Evolutionary conservation across 257 asterid species (phyloP).

Genomic region (Mitragyna speciosa): DNA sequence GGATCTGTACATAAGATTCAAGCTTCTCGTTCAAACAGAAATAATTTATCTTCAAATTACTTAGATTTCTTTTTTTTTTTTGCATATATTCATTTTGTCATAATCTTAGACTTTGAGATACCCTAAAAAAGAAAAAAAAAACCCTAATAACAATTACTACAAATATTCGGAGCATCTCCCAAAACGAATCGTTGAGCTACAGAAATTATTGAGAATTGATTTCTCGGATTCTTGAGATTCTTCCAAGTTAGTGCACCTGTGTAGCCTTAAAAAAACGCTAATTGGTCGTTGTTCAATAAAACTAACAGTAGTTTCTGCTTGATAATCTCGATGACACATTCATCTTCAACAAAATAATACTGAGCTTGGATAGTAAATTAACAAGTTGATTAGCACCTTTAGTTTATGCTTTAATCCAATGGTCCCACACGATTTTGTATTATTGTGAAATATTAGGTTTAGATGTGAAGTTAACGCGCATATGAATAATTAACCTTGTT

Average conservation of each 20-base stretch:
- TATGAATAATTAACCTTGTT: background rate
- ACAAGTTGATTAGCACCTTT: background rate
- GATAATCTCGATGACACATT: conserved; percentile 9
- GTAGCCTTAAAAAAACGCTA: conserved; percentile 4
- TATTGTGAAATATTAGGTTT: background rate
- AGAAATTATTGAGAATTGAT: conserved; percentile 1
- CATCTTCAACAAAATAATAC: conserved; percentile 9
- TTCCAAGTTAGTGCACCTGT: background rate
- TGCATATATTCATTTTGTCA: background rate
- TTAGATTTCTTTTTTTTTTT: too few species aligned
- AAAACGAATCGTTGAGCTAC: background rate
- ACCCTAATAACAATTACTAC: background rate
- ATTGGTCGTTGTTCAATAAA: conserved; percentile 11
- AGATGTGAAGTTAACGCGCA: conserved; percentile 2
- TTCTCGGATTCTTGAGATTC: background rate
- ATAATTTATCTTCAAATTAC: too few species aligned
- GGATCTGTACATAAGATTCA: background rate
- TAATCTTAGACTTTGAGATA: background rate
- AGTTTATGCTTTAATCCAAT: background rate
- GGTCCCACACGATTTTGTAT: background rate
- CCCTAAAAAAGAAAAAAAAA: background rate
- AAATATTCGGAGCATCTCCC: background rate
- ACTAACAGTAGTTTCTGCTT: background rate
- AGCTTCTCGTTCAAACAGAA: background rate
- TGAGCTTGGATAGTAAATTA: background rate